Evolutionary conservation across 2,329 filamentous ascomycete genomes (phyloP), one percentile per base, ranked within the genome.

Genomic region (Penicillium sp.): DNA sequence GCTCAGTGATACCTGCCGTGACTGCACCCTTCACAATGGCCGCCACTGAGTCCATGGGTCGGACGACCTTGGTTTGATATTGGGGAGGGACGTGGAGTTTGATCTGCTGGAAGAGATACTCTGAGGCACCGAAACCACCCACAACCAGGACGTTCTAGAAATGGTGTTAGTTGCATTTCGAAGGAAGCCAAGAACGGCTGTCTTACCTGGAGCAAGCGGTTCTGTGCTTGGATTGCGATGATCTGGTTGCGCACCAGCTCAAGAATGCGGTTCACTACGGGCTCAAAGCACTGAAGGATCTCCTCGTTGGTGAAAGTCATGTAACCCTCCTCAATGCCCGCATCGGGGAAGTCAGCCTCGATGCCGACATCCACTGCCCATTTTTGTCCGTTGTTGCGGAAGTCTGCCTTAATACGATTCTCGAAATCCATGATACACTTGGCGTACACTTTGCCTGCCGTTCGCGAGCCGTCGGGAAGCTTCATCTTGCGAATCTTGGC

Each of bases 361-460:
- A 99, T 97, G 68, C 94, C 94, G 44, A 99, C 94, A 70, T 99
- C 94, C 18, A 97, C 92, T 40, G 94, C 94, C 94, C 94, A 97
- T 74, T 97, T 97, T 74, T 97, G 92, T 44, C 92, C 92, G 73
- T 96, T 97, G 79, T 97, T 97, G 60, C 94, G 86, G 86, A 99
- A 99, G 74, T 97, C 94, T 44, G 94, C 94, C 81, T 99, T 99
- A 82, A 99, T 96, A 72, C 94, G 82, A 82, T 97, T 97, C 79
- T 99, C 94, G 67, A 99, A 99, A 75, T 99, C 94, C 92, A 97
- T 97, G 75, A 99, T 97, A 73, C 92, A 97, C 78, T 97, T 97
- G 62, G 92, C 92, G 73, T 97, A 97, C 48, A 99, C 94, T 74
- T 92, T 91, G 39, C 92, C 92, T n/a, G 94, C 92, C 2, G 91